These are phyloP conservation scores for Vitis labrusca DNA, from an alignment of 164 flowering plant genomes.

Conservation along the genomic window DNA sequence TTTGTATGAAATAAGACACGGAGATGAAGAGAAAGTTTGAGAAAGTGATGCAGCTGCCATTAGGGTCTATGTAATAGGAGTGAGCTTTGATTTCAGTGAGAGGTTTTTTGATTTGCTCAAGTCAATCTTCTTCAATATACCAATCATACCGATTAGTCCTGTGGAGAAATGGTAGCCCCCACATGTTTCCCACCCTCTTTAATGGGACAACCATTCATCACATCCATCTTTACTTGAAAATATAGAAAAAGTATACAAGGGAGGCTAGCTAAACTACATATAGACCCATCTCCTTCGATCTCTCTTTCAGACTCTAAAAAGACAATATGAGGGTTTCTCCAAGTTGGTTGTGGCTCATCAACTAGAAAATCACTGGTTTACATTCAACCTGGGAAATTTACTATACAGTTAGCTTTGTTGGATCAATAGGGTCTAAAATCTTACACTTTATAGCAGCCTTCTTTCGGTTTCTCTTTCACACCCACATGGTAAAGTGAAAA, in stretches of 20 bases:
- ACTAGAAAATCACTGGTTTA: neutral
- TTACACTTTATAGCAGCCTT: neutral
- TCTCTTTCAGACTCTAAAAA: neutral
- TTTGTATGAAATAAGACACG: too few relatives aligned
- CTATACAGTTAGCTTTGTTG: neutral
- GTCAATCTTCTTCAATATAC: neutral
- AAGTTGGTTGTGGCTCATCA: neutral
- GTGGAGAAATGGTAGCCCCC: neutral
- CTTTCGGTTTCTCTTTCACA: neutral
- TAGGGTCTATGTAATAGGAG: too few relatives aligned
- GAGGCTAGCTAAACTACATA: neutral
- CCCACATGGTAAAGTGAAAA: neutral
- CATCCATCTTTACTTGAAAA: conserved; percentile 2
- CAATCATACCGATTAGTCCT: neutral
- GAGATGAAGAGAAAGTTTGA: too few relatives aligned
- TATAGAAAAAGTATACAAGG: neutral
- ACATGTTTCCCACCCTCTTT: neutral
- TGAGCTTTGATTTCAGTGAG: neutral
- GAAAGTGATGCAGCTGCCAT: too few relatives aligned
- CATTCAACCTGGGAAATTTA: neutral
- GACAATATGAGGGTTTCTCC: too few relatives aligned
- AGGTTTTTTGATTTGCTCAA: neutral
- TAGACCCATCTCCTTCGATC: neutral
- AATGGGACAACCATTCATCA: conserved; percentile 7
- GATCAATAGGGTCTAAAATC: too few relatives aligned